These are phyloP conservation scores for Alternaria metachromatica DNA, from an alignment of 2,329 filamentous ascomycete genomes.

Conservation along the genomic window DNA sequence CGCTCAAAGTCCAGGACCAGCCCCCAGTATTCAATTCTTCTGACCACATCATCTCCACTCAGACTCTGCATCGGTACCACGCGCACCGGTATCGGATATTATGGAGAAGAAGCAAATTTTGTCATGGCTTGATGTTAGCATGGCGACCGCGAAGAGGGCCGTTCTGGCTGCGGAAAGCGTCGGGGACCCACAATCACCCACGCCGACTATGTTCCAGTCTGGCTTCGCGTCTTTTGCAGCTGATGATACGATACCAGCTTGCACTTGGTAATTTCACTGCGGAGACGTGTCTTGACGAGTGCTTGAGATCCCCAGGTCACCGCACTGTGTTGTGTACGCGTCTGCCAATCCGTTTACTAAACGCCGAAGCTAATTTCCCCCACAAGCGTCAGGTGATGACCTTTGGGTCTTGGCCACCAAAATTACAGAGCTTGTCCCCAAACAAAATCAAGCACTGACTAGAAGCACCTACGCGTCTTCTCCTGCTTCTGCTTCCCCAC, in stretches of 20 bases:
- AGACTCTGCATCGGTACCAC: slow-evolving; percentile 5
- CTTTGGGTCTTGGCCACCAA: neutral
- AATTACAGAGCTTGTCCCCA: neutral
- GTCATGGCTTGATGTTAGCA: slow-evolving; percentile 4
- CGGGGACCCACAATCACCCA: slow-evolving; percentile 17
- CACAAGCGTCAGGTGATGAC: neutral
- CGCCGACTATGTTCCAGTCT: neutral
- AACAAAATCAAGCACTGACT: neutral
- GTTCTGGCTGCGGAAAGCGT: slow-evolving; percentile 25
- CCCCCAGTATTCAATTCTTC: slow-evolving; percentile 9
- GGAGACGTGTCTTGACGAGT: neutral
- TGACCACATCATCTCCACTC: slow-evolving; percentile 17
- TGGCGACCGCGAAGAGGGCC: slow-evolving; percentile 19
- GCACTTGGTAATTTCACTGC: neutral
- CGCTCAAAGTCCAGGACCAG: slow-evolving; percentile 10
- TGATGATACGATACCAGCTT: neutral
- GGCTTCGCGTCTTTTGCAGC: neutral
- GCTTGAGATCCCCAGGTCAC: neutral
- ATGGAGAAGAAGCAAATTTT: slow-evolving; percentile 14
- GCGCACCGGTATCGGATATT: slow-evolving; percentile 22
- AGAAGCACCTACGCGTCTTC: neutral
- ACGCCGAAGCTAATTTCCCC: neutral
- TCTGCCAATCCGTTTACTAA: neutral
- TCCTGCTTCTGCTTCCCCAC: neutral
- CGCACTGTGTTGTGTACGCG: neutral